phyloP scores from a whole-genome alignment of 2,329 filamentous ascomycete species.

The Endoconidiophora polonica region DNA sequence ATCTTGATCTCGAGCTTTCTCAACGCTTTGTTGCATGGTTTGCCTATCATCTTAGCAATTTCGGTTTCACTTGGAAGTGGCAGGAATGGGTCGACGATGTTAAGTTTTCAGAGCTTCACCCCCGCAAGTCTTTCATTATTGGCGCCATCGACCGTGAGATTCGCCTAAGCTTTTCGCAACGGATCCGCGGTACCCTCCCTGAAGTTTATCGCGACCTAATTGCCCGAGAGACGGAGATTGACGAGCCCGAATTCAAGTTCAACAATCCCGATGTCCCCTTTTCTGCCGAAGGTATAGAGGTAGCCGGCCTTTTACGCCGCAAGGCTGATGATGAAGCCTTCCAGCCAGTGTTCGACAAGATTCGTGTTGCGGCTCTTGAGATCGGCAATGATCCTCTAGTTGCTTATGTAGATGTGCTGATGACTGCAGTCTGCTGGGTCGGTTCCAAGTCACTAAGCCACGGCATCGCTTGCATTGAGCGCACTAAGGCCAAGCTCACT shows the following conservation, averaged over 20 bases:
- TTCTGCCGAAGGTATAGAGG: constrained; percentile 64
- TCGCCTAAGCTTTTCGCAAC: constrained; percentile 83
- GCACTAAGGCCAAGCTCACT: constrained; percentile 76
- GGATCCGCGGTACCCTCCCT: constrained; percentile 85
- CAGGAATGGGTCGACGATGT: constrained; percentile 89
- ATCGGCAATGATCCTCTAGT: constrained; percentile 62
- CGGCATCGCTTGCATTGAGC: constrained; percentile 87
- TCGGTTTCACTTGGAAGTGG: constrained; percentile 99
- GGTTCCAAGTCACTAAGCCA: constrained; percentile 94
- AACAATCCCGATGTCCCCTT: constrained; percentile 63
- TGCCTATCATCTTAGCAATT: constrained; percentile 92
- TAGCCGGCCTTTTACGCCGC: constrained; percentile 61
- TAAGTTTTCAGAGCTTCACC: constrained; percentile 56
- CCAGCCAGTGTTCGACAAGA: constrained; percentile 61
- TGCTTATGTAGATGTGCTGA: constrained; percentile 80
- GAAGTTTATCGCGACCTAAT: constrained; percentile 69
- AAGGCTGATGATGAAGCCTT: constrained; percentile 79
- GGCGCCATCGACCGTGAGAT: constrained; percentile 94
- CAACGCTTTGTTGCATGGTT: constrained; percentile 96
- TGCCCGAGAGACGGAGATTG: constrained; percentile 75
- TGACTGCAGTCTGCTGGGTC: constrained; percentile 83
- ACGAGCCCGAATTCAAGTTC: constrained; percentile 93
- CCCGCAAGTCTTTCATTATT: constrained; percentile 82
- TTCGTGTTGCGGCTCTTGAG: constrained; percentile 61
- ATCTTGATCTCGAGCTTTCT: constrained; percentile 71